Evolutionary conservation across 179 eudicot genomes (phyloP), one percentile per base, ranked within the genome.

Genomic region (Silene coronaria): DNA sequence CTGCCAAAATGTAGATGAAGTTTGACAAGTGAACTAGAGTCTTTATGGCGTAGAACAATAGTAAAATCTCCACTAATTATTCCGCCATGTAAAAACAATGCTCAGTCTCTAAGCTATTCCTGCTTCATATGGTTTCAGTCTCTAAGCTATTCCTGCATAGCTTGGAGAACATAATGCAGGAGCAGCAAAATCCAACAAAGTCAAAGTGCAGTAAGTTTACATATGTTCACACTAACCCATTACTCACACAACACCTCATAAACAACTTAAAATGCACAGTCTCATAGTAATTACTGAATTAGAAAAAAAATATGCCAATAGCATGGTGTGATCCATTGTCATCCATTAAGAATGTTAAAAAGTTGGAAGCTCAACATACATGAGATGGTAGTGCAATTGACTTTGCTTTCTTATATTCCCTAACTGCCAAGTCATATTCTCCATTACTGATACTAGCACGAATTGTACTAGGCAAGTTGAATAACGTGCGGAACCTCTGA

Each of bases 351-450:
- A 63, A 67, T 42, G 46, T 27, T 24, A 63, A 60, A 38, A 46
- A 60, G 51, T 24, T 16, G 27, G 77, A 70, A 66, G 21, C 19
- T 16, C 45, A 19, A 75, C 80, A 68, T 93, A 96, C 99, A 89
- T 96, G 99, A 60, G 97, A 91, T 80, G 99, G 99, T 73, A 96
- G 84, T 58, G 88, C 99, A 60, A 96, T 96, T 19, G 99, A 96
- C 82, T 96, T 96, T 67, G 99, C 99, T 87, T 96, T 96, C 78
- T 92, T 86, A 85, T 96, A 96, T 86, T 96, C 99, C 83, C 99
- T 88, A 38, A 96, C 97, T 13, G 97, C 99, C 87, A 93, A 82
- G 78, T 96, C 99, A 86, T 88, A 88, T 85, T 96, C 99, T 61
- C 99, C 99, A 88, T 91, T 96, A 77, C 96, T 83, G 86, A 96